Evolutionary conservation across 164 flowering plant species (phyloP), one percentile per base, ranked within the genome.

Genomic region (Piper longum): DNA sequence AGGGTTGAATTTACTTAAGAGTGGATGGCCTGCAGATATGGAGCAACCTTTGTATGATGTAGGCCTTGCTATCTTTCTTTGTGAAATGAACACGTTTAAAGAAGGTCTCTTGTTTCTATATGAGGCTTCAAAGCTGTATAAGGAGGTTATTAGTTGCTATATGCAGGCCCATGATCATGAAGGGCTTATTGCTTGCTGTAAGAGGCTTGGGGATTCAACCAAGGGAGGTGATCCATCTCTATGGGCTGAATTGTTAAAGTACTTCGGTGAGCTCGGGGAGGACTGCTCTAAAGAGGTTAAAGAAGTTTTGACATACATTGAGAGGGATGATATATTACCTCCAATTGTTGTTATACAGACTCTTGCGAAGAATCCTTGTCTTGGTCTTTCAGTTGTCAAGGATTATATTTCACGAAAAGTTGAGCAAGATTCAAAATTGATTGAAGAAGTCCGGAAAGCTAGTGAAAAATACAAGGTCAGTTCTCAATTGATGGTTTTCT

Each of bases 231-330:
- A 95, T 65, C 85, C 96, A 64, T 69, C 96, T 67, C 91, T 95
- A 57, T 95, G 97, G 99, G 91, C 82, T 45, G 99, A 91, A 76
- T 67, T 91, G 18, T 73, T 95, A 42, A 95, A 85, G 69, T 95
- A 95, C 75, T 95, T 95, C 78, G 97, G 99, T 64, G 99, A 95
- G 74, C 95, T 95, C 72, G 97, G 97, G 62, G 99, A 95, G 83
- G 99, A 95, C 72, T 95, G 99, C 76, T 82, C 97, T 62, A 87
- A 82, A 70, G 99, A 91, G 83, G 99, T 95, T 48, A 88, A 83
- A 77, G 95, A 95, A 77, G 88, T 91, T 43, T 71, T 95, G 74
- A 82, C 88, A 62, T 91, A 87, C 69, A 83, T 95, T 59, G 99
- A 95, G 67, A 84, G 93, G 77, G 93, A 95, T 84, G 96, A 95